A percentile compares a stretch with the other conserved stretches of the same genome.
Conservation (phyloP, 352 stramenopile species). For the Globisporangium okanoganense region DNA sequence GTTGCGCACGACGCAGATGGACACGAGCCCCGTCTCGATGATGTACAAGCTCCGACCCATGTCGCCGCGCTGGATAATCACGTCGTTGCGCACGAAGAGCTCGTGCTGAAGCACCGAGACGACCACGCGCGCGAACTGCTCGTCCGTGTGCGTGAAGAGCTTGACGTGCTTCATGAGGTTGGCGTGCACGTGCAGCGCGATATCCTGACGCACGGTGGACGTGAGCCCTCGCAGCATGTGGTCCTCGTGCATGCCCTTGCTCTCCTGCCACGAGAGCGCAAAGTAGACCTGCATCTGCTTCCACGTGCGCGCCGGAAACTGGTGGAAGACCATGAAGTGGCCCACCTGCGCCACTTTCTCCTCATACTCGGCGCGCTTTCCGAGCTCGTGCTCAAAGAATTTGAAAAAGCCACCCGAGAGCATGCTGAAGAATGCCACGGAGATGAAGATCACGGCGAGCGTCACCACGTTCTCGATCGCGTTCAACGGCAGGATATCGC, state of each 20-base stretch:
- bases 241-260: conserved; percentile 58
- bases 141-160: conserved; percentile 31
- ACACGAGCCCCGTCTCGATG: conserved; percentile 54
- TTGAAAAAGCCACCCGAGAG: conserved; percentile 70
- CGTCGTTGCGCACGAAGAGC: conserved; percentile 46
- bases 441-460: conserved; percentile 62
- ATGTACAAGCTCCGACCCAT: conserved; percentile 43
- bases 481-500: conserved; percentile 65
- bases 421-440: conserved; percentile 66
- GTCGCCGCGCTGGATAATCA: conserved; percentile 43
- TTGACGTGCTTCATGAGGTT: conserved; percentile 43
- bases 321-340: conserved; percentile 64
- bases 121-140: conserved; percentile 29
- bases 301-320: conserved; percentile 48
- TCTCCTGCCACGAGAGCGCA: conserved; percentile 60
- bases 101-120: conserved; percentile 35
- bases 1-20: conserved; percentile 43
- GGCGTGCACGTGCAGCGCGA: conserved; percentile 54
- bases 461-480: conserved; percentile 46
- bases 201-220: conserved; percentile 44
- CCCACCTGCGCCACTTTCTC: conserved; percentile 51
- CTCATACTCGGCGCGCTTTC: conserved; percentile 61
- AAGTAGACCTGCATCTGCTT: conserved; percentile 78
- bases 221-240: conserved; percentile 50
- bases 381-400: conserved; percentile 67